phyloP scores from a whole-genome alignment of 2,329 filamentous ascomycete genomes.

The Claviceps citrina region DNA sequence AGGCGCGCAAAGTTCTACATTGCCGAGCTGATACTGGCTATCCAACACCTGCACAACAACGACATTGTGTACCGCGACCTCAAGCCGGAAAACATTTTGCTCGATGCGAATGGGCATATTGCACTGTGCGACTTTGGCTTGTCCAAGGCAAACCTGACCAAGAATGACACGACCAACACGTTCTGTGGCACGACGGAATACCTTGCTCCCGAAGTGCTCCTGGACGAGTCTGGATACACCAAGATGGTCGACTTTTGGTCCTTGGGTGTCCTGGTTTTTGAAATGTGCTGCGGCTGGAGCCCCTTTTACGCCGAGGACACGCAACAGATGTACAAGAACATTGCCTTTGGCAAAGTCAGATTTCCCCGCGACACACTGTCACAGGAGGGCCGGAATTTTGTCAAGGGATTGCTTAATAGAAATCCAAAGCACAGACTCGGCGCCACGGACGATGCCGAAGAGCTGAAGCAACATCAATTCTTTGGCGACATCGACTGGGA shows the following conservation, averaged over 20 bases:
- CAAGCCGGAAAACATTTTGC: slow-evolving; percentile 92
- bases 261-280: slow-evolving; percentile 88
- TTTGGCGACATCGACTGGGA: slow-evolving; percentile 92
- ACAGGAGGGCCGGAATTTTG: slow-evolving; percentile 89
- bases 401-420: slow-evolving; percentile 90
- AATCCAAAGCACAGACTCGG: slow-evolving; percentile 93
- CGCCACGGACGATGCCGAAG: slow-evolving; percentile 78
- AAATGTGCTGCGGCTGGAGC: slow-evolving; percentile 99
- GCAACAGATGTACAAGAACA: slow-evolving; percentile 99
- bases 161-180: slow-evolving; percentile 96
- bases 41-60: slow-evolving; percentile 89
- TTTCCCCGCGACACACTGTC: slow-evolving; percentile 92
- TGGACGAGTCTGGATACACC: slow-evolving; percentile 94
- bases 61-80: slow-evolving; percentile 96
- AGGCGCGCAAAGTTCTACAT: slow-evolving; percentile 97
- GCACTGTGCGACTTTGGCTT: slow-evolving; percentile 94
- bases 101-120: slow-evolving; percentile 95
- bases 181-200: slow-evolving; percentile 99
- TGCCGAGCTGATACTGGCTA: slow-evolving; percentile 85
- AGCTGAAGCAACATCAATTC: slow-evolving; percentile 88
- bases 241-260: slow-evolving; percentile 99
- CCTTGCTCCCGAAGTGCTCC: slow-evolving; percentile 80
- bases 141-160: slow-evolving; percentile 91
- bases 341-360: slow-evolving; percentile 93
- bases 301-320: slow-evolving; percentile 98